Percentiles rank a stretch among this genome's conserved stretches.
Evolutionary conservation across 345 rosid genomes (phyloP).

Genomic region (Sonneratia caseolaris): DNA sequence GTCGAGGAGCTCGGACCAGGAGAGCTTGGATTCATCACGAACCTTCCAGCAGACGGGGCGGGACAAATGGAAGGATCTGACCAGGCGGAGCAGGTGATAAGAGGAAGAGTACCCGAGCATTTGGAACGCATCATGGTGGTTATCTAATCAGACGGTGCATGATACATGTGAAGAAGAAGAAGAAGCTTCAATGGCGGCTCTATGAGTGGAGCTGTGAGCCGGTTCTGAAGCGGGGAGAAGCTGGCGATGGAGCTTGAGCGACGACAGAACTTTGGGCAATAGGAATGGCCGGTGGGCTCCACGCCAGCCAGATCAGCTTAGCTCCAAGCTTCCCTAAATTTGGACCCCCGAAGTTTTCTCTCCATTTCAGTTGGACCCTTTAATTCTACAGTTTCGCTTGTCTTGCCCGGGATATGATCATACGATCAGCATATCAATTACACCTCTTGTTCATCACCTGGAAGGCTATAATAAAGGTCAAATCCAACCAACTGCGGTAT

Average conservation of each 20-base stretch:
- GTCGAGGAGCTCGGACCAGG: conserved; percentile 44
- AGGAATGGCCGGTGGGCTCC: not conserved
- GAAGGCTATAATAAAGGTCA: too few species aligned
- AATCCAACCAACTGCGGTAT: too few species aligned
- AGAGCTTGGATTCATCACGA: conserved; percentile 44
- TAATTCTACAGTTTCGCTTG: not conserved
- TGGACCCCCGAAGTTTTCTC: not conserved
- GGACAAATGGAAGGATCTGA: conserved; percentile 12
- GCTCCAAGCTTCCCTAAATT: not conserved
- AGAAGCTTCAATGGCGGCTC: not conserved
- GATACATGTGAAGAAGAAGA: not conserved
- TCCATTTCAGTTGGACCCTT: not conserved
- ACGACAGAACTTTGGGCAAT: not conserved
- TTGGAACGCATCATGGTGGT: conserved; percentile 7
- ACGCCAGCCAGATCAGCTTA: not conserved
- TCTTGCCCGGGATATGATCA: not conserved
- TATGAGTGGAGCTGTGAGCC: not conserved
- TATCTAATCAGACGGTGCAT: not conserved
- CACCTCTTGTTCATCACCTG: too few species aligned
- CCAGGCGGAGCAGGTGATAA: conserved; percentile 4
- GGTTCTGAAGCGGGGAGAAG: not conserved
- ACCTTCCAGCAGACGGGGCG: conserved; percentile 37
- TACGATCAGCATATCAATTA: too few species aligned
- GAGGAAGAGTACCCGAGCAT: conserved; percentile 31
- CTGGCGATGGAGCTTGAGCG: not conserved